These are phyloP conservation scores for Sphaerulina populicola DNA, from an alignment of 2,329 filamentous ascomycete species.

Conservation along the genomic window DNA sequence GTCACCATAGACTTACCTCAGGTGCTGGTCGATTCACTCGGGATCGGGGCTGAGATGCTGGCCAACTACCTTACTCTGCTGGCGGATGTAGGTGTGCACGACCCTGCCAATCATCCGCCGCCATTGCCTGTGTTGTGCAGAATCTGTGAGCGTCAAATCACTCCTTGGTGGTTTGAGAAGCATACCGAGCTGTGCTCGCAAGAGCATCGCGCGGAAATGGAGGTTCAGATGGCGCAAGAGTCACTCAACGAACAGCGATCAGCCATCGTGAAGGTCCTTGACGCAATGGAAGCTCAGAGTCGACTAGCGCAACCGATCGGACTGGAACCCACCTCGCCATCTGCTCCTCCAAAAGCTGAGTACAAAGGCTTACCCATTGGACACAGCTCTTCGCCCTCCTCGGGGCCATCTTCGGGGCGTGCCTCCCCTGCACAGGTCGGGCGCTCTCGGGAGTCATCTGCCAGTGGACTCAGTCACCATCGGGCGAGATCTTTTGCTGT, in stretches of 20 bases:
- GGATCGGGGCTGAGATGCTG: slow-evolving; percentile 87
- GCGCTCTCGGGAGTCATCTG: slow-evolving; percentile 60
- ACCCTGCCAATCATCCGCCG: slow-evolving; percentile 65
- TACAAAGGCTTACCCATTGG: slow-evolving; percentile 86
- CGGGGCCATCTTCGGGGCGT: slow-evolving; percentile 61
- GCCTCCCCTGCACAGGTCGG: slow-evolving; percentile 57
- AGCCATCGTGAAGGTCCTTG: slow-evolving; percentile 87
- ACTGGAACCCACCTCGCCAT: slow-evolving; percentile 39
- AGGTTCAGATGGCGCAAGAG: slow-evolving; percentile 93
- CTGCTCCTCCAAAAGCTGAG: slow-evolving; percentile 48
- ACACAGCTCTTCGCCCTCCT: slow-evolving; percentile 55
- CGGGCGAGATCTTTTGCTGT: slow-evolving; percentile 85
- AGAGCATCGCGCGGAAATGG: slow-evolving; percentile 94
- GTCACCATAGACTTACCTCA: slow-evolving; percentile 91
- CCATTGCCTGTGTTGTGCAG: slow-evolving; percentile 83
- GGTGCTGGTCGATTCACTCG: slow-evolving; percentile 83
- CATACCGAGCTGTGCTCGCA: slow-evolving; percentile 93
- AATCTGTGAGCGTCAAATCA: slow-evolving; percentile 94
- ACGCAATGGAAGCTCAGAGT: slow-evolving; percentile 74
- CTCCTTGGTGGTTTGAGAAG: slow-evolving; percentile 99
- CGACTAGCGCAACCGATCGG: slow-evolving; percentile 50
- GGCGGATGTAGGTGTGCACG: slow-evolving; percentile 71
- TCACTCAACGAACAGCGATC: slow-evolving; percentile 86
- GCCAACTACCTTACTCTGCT: slow-evolving; percentile 87
- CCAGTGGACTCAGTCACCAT: slow-evolving; percentile 63